Evolutionary conservation across 2,329 filamentous ascomycete species (phyloP).

Genomic region (Penicillium glabrum): DNA sequence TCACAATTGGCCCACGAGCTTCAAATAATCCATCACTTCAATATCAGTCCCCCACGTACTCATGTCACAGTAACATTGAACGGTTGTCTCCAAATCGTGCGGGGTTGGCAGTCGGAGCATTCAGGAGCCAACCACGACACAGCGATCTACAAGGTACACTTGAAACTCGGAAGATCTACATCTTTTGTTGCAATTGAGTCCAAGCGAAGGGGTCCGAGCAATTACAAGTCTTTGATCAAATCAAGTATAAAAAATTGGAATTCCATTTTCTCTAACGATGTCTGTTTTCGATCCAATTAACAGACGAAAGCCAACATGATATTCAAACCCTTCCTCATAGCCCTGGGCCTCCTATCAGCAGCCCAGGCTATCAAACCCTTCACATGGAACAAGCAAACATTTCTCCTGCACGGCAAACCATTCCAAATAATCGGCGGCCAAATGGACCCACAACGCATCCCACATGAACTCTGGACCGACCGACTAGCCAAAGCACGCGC

Average conservation of each 20-base stretch:
- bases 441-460: constrained; percentile 45
- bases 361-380: constrained; percentile 6
- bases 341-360: background rate
- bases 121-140: background rate
- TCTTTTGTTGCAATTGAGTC: background rate
- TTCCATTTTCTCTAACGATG: background rate
- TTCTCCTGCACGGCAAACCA: constrained; percentile 12
- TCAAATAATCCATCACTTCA: too few relatives aligned
- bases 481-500: constrained; percentile 46
- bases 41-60: background rate
- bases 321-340: background rate
- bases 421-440: constrained; percentile 15
- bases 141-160: background rate
- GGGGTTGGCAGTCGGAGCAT: background rate
- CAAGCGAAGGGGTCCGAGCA: constrained; percentile 3
- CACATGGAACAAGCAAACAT: constrained; percentile 8
- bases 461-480: constrained; percentile 49
- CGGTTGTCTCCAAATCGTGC: constrained; percentile 1
- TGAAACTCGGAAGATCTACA: background rate
- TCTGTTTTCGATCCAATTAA: background rate
- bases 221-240: background rate
- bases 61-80: constrained; percentile 12
- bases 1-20: too few relatives aligned
- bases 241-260: background rate
- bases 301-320: background rate